These are phyloP conservation scores for Staphylotrichum longicolle DNA, from an alignment of 495 filamentous ascomycete genomes.

Conservation along the genomic window DNA sequence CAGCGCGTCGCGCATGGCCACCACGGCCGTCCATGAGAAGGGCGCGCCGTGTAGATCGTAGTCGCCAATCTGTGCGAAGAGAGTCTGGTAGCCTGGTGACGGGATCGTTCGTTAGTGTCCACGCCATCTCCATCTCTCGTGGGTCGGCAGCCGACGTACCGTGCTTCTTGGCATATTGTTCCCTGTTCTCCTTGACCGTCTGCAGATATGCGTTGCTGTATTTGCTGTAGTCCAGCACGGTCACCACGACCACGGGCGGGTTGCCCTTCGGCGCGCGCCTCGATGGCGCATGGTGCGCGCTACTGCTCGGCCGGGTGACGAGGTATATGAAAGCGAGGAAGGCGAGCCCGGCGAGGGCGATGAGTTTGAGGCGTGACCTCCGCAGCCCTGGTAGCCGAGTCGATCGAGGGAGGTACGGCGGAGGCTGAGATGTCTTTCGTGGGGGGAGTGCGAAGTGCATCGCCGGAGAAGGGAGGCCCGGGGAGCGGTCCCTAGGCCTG, in stretches of 20 bases:
- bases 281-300: slow-evolving; percentile 21
- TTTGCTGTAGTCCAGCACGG: slow-evolving; percentile 66
- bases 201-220: slow-evolving; percentile 63
- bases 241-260: slow-evolving; percentile 82
- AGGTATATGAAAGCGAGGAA: slow-evolving; percentile 63
- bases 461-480: slow-evolving; percentile 21
- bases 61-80: slow-evolving; percentile 71
- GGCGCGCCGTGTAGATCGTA: slow-evolving; percentile 73
- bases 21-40: slow-evolving; percentile 70
- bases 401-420: slow-evolving; percentile 57
- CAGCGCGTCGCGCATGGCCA: slow-evolving; percentile 88
- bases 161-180: slow-evolving; percentile 82
- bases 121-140: too few relatives aligned
- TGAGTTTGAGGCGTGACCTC: slow-evolving; percentile 62
- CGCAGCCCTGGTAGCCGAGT: slow-evolving; percentile 61
- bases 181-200: slow-evolving; percentile 75
- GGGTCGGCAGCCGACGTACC: slow-evolving; percentile 51
- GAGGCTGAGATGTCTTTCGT: slow-evolving; percentile 72
- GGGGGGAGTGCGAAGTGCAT: slow-evolving; percentile 95
- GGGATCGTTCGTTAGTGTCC: too few relatives aligned
- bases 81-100: slow-evolving; percentile 74
- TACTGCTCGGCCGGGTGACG: slow-evolving; percentile 45
- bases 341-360: slow-evolving; percentile 56
- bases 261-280: slow-evolving; percentile 54
- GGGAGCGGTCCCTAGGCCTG: slow-evolving; percentile 17